These are phyloP conservation scores for Tilletia walkeri DNA, from an alignment of 1,284 basidiomycete genomes.

Conservation along the genomic window DNA sequence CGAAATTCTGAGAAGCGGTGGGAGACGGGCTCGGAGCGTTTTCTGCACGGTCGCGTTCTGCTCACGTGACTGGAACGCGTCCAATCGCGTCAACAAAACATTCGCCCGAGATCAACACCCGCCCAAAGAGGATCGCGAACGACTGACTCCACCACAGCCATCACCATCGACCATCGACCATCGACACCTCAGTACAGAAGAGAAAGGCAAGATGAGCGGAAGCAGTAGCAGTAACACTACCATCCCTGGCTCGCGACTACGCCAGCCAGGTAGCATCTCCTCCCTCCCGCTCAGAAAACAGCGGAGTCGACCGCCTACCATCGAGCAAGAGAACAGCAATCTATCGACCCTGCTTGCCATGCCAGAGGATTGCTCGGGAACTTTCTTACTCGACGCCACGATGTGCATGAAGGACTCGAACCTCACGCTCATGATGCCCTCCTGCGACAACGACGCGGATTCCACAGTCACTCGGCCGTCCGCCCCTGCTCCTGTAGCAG, in stretches of 20 bases:
- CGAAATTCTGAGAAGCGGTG: no score
- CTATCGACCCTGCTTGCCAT: neutral
- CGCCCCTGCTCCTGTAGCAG: neutral
- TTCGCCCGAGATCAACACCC: neutral
- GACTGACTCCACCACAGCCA: neutral
- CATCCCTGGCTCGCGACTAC: neutral
- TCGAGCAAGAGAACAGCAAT: slow-evolving; percentile 9
- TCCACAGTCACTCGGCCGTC: neutral
- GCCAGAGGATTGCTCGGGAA: neutral
- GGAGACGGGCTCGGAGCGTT: neutral
- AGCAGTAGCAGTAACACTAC: neutral
- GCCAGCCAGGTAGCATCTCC: slow-evolving; percentile 1
- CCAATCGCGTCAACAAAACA: neutral
- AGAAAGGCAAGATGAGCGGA: neutral
- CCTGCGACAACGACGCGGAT: neutral
- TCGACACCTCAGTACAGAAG: neutral
- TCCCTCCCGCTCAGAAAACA: neutral
- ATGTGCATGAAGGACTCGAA: neutral
- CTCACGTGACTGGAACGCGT: slow-evolving; percentile 9
- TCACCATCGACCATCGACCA: neutral
- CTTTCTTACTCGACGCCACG: neutral
- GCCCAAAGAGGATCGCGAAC: neutral
- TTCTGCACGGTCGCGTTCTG: neutral
- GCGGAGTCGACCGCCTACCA: neutral
- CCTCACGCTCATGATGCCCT: neutral